Conservation (phyloP, 306 rosid genomes). For the Pyrus pyrifolia region DNA sequence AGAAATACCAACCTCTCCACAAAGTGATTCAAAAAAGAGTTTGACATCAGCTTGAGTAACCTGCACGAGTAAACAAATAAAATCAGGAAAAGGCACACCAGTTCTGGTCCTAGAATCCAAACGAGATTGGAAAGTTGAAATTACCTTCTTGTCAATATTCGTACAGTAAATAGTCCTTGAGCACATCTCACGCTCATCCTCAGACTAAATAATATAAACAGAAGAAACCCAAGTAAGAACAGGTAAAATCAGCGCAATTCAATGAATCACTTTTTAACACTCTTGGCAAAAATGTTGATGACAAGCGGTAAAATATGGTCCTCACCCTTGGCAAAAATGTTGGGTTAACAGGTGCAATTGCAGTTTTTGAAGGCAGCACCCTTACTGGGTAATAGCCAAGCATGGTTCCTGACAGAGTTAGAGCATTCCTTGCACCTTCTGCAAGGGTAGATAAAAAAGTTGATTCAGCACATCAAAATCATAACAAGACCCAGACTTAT, state of each 20-base stretch:
- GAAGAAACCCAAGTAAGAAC: constrained; percentile 9
- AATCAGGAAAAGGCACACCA: constrained; percentile 11
- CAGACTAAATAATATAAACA: constrained; percentile 46
- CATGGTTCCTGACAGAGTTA: constrained; percentile 90
- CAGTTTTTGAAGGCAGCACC: constrained; percentile 98
- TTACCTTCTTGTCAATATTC: constrained; percentile 93
- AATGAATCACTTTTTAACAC: not conserved
- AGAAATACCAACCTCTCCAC: constrained; percentile 84
- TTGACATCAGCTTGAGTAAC: constrained; percentile 94
- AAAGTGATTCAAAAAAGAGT: constrained; percentile 78
- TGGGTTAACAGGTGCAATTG: constrained; percentile 96
- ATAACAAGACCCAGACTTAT: constrained; percentile 1
- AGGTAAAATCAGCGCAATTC: constrained; percentile 9
- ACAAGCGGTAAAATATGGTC: not conserved
- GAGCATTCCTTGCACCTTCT: constrained; percentile 93
- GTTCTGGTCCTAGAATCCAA: constrained; percentile 14
- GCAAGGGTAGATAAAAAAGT: constrained; percentile 25
- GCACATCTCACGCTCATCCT: constrained; percentile 99
- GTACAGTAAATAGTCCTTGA: constrained; percentile 97
- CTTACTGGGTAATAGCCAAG: constrained; percentile 85
- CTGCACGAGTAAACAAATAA: constrained; percentile 33
- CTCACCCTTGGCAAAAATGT: constrained; percentile 92
- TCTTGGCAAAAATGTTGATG: not conserved
- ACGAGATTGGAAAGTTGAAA: constrained; percentile 9
- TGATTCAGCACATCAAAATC: constrained; percentile 12